Evolutionary conservation across 495 filamentous ascomycete genomes (phyloP).

Genomic region (Aspergillus asperescens): DNA sequence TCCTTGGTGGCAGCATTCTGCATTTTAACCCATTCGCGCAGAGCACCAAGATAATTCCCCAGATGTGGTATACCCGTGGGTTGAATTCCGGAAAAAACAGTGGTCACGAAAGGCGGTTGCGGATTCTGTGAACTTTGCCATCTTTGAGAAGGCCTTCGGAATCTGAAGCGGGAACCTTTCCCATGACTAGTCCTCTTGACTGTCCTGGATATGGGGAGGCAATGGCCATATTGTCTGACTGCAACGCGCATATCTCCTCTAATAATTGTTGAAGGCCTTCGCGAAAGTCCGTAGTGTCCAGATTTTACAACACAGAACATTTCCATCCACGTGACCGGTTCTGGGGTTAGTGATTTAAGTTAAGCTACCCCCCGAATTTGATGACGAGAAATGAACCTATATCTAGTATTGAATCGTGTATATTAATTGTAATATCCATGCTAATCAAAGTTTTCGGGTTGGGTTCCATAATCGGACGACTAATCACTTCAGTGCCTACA

Average conservation of each 20-base stretch:
- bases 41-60: constrained; percentile 93
- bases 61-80: constrained; percentile 94
- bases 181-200: neutral
- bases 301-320: no score
- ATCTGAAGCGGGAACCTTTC: neutral
- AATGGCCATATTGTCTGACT: neutral
- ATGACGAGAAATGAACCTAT: no score
- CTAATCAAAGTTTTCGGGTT: no score
- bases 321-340: neutral
- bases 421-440: no score
- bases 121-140: constrained; percentile 8
- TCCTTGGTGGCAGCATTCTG: constrained; percentile 55
- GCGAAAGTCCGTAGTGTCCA: neutral
- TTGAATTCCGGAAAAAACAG: constrained; percentile 91
- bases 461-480: neutral
- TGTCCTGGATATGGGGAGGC: neutral
- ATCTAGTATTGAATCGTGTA: no score
- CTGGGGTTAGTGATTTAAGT: no score
- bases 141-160: constrained; percentile 4
- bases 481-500: no score
- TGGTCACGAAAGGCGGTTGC: neutral
- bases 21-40: constrained; percentile 75
- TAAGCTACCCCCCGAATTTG: no score
- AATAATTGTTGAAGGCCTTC: neutral
- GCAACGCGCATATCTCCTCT: constrained; percentile 1